Percentiles rank a stretch among this genome's conserved stretches.
Conservation (phyloP, 2,329 filamentous ascomycete genomes). For the Pseudopithomyces maydicus region DNA sequence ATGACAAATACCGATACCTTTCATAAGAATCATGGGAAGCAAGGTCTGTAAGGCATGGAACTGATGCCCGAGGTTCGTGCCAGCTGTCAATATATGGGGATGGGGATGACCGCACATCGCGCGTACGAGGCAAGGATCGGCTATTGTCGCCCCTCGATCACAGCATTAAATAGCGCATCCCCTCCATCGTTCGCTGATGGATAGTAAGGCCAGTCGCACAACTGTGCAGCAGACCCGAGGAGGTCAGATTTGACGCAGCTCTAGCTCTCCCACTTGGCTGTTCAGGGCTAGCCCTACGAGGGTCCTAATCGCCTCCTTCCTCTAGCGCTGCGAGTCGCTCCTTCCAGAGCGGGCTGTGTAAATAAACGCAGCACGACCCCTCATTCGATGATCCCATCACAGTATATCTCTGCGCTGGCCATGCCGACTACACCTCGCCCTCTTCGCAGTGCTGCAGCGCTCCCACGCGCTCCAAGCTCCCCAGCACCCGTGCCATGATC, state of each 20-base stretch:
- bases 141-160: neutral
- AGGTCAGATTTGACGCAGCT: constrained; percentile 1
- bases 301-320: neutral
- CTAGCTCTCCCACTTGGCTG: neutral
- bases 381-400: neutral
- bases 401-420: neutral
- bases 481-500: constrained; percentile 23
- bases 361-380: constrained; percentile 1
- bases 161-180: neutral
- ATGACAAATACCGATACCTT: no score
- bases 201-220: neutral
- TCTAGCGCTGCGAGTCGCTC: neutral
- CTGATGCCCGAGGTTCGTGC: neutral
- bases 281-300: neutral
- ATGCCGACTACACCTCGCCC: neutral
- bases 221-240: neutral
- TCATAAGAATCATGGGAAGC: no score
- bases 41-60: no score
- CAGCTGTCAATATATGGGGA: neutral
- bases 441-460: neutral
- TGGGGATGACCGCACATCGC: neutral
- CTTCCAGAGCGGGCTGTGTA: constrained; percentile 3
- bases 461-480: neutral
- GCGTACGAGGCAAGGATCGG: neutral
- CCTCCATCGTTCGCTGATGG: neutral